Evolutionary conservation across 108 stramenopile genomes (phyloP), one percentile per base, ranked within the genome.

Genomic region (Nannochloropsis salina): DNA sequence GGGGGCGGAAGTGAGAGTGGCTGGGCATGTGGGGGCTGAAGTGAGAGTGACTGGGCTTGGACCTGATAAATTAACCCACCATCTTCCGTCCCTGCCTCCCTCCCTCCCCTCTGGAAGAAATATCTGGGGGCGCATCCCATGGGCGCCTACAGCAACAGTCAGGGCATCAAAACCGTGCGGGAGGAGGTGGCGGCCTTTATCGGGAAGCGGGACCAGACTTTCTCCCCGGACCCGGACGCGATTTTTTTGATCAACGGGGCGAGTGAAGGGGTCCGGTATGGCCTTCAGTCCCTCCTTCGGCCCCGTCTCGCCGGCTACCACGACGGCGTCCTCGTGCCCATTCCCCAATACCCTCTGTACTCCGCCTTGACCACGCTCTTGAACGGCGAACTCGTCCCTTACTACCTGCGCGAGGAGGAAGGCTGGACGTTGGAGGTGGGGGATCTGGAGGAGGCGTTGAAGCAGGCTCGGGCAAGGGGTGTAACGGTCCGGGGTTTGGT

Each of bases 301-400:
- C 82, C 84, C 47, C 80, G 84, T 22, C 41, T 44, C 10, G 88
- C 42, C 9, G 90, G 91, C 15, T 42, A 81, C 43, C 11, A 84
- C 12, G 91, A 91, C 22, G 91, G 90, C 43, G 87, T 98, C 47
- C 93, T 98, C 92, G 94, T 95, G 41, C 97, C 97, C 2, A 96
- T 97, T 83, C 97, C 97, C 9, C 97, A 98, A 88, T 98, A 98
- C 89, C 97, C 97, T 2, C 94, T 98, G 51, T 98, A 98, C 88
- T 95, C 95, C 15, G 97, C 97, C 21, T 87, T 93, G 80, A 91
- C 93, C 82, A 90, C 94, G 44, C 84, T 95, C 42, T 83, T 94
- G 9, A 94, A 94, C 31, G 97, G 95, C 8, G 83, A 90, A 9
- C 93, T 96, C 84, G 94, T 95, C 42, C 94, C 95, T 8, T 98